These are phyloP conservation scores for Clarkia xantiana DNA, from an alignment of 345 rosid species.

Conservation along the genomic window DNA sequence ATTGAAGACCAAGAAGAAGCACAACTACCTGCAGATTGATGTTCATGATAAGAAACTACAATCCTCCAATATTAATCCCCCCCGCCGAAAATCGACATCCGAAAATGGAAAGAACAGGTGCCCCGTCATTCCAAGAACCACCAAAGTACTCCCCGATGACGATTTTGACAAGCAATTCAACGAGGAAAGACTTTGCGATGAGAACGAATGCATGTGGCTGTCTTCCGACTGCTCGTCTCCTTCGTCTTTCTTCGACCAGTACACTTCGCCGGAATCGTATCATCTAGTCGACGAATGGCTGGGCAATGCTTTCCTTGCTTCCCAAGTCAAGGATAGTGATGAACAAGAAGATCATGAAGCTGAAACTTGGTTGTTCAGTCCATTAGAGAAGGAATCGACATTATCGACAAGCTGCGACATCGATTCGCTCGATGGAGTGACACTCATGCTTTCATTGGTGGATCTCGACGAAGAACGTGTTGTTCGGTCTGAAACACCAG, in stretches of 20 bases:
- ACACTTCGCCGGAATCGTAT: neutral
- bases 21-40: no score
- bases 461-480: conserved; percentile 3
- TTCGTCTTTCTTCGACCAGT: conserved; percentile 8
- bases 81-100: no score
- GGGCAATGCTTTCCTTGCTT: neutral
- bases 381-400: neutral
- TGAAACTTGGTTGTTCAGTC: conserved; percentile 1
- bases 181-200: neutral
- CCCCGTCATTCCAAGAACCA: no score
- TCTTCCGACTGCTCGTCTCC: conserved; percentile 4
- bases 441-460: neutral
- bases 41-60: no score
- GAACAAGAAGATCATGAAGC: conserved; percentile 1
- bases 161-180: conserved; percentile 5
- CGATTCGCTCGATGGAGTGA: neutral
- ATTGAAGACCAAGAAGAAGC: no score
- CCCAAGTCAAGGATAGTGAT: neutral
- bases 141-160: neutral
- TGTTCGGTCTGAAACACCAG: no score
- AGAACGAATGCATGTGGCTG: conserved; percentile 3
- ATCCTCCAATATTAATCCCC: no score
- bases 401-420: neutral
- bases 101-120: no score
- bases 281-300: conserved; percentile 2